A percentile compares a stretch with the other conserved stretches of the same genome.
Conservation (phyloP, 345 rosid genomes). For the Zanthoxylum bungeanum region DNA sequence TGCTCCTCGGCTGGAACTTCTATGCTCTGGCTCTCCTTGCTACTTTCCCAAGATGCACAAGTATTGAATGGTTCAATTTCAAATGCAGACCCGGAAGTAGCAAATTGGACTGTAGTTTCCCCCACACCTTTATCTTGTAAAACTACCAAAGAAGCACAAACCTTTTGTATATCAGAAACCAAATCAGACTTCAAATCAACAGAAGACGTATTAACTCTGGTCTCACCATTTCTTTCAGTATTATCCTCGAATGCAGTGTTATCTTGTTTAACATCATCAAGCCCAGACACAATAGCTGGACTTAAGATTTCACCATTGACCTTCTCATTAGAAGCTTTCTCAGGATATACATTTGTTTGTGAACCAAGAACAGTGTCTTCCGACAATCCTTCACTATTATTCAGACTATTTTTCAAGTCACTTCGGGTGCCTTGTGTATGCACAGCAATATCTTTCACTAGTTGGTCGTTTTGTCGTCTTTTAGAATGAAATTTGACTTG, state of each 20-base stretch:
- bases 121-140: slow-evolving; percentile 11
- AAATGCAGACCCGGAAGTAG: slow-evolving; percentile 21
- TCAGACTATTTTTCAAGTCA: not conserved
- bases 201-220: too few relatives aligned
- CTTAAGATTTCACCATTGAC: slow-evolving; percentile 19
- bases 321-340: slow-evolving; percentile 21
- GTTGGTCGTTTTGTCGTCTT: not conserved
- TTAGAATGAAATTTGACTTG: not conserved
- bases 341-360: slow-evolving; percentile 20
- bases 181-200: too few relatives aligned
- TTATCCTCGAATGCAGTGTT: slow-evolving; percentile 11
- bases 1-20: slow-evolving; percentile 16
- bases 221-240: slow-evolving; percentile 15
- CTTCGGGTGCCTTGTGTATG: not conserved
- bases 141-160: slow-evolving; percentile 2
- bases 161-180: too few relatives aligned
- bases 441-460: slow-evolving; percentile 6
- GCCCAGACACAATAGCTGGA: slow-evolving; percentile 11
- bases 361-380: slow-evolving; percentile 12
- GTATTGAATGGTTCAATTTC: slow-evolving; percentile 1
- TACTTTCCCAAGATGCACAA: slow-evolving; percentile 22
- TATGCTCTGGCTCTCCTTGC: slow-evolving; percentile 6
- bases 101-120: slow-evolving; percentile 16
- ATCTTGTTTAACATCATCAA: slow-evolving; percentile 14
- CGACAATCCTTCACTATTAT: not conserved